Percentiles rank a stretch among this genome's conserved stretches.
These are phyloP conservation scores for Fusarium sp. DNA, from an alignment of 2,329 filamentous ascomycete genomes.

Conservation along the genomic window DNA sequence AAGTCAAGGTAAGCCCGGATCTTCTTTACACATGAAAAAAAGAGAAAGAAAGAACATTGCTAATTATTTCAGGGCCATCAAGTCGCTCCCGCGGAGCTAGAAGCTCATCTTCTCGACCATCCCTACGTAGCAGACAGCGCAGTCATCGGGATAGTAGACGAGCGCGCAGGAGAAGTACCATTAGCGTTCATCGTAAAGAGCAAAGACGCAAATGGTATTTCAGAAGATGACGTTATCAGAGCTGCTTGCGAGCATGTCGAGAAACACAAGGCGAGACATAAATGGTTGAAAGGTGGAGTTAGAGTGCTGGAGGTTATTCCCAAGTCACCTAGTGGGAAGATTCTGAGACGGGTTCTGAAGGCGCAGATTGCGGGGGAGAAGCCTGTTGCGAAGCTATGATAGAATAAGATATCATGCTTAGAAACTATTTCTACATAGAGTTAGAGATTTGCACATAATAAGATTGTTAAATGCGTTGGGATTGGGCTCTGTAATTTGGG, in stretches of 20 bases:
- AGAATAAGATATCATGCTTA: too few species aligned
- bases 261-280: slow-evolving; percentile 74
- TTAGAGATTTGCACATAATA: too few species aligned
- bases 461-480: too few species aligned
- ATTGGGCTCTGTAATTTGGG: too few species aligned
- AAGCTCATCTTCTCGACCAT: slow-evolving; percentile 79
- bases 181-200: slow-evolving; percentile 70
- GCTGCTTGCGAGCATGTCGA: slow-evolving; percentile 70
- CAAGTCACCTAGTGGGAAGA: slow-evolving; percentile 80
- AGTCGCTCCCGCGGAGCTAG: slow-evolving; percentile 82
- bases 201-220: slow-evolving; percentile 58
- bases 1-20: slow-evolving; percentile 76
- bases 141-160: slow-evolving; percentile 75
- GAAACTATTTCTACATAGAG: too few species aligned
- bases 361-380: slow-evolving; percentile 50
- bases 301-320: slow-evolving; percentile 75
- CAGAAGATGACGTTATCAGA: slow-evolving; percentile 60
- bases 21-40: too few species aligned
- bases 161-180: slow-evolving; percentile 69
- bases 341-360: slow-evolving; percentile 48
- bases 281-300: slow-evolving; percentile 72
- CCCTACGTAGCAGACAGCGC: slow-evolving; percentile 78
- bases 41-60: fast-evolving
- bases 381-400: slow-evolving; percentile 12
- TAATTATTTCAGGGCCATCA: slow-evolving; percentile 68